Evolutionary conservation across 257 asterid genomes (phyloP), one percentile per base, ranked within the genome.

Genomic region (Euphrasia confusa): DNA sequence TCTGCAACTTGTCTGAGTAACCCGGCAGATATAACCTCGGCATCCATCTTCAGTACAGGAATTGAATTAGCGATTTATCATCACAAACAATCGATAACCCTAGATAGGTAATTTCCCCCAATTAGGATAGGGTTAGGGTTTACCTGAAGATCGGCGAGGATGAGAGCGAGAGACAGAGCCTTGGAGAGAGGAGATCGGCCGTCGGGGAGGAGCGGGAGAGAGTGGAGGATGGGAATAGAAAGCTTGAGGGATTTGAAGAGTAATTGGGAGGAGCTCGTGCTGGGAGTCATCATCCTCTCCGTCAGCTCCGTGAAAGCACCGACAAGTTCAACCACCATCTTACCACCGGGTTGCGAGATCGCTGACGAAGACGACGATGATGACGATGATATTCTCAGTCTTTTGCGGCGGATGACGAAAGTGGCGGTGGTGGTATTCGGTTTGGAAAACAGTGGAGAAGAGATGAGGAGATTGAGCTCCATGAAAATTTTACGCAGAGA

Each of bases 141-240:
- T 18, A 90, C 97, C 95, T 88, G 96, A 67, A 91, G 95, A 74
- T 91, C 90, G 53, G 98, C 96, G 17, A 91, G 88, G 54, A 81
- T 78, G 2, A 84, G 61, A 60, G 98, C 96, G 2, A 88, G 66
- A 28, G 98, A 91, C 55, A 91, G 62, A 56, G 98, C 94, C 60
- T 70, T 84, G 18, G 95, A 70, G 66, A 91, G 87, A 4, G 95
- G 92, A 39, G 95, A 77, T 15, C 98, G 95, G 35, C 83, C 90
- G 62, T 80, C 87, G 1, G 80, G 85, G 8, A 81, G 77, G 39
- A 62, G 70, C 4, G 96, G 95, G n/a, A 86, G 79, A 30, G 86
- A 49, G 54, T 83, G 88, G 56, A 91, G 94, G 53, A 91, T 59
- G 0, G 98, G 98, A 67, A 91, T 81, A 8, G 94, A 81, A 52